These are phyloP conservation scores for Curvularia sp. DNA, from an alignment of 2,329 filamentous ascomycete genomes.

Conservation along the genomic window DNA sequence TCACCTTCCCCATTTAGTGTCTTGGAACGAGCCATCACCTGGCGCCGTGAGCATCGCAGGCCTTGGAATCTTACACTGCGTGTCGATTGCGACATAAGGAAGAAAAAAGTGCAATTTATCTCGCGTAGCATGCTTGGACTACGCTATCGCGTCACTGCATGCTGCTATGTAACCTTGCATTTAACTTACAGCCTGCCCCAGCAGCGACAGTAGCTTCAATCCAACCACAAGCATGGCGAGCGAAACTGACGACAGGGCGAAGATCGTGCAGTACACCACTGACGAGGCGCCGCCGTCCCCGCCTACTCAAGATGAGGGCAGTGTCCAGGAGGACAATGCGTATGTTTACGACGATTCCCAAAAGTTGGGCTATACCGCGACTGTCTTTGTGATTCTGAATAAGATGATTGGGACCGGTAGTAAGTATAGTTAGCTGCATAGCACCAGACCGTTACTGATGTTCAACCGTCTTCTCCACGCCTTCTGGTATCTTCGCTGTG, in stretches of 20 bases:
- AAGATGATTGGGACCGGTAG: constrained; percentile 42
- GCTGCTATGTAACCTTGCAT: constrained; percentile 26
- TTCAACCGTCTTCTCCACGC: constrained; percentile 59
- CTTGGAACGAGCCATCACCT: constrained; percentile 20
- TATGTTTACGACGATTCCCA: constrained; percentile 43
- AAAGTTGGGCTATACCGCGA: constrained; percentile 45
- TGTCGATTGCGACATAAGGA: constrained; percentile 37
- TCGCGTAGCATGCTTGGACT: constrained; percentile 9
- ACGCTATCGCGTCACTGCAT: constrained; percentile 25
- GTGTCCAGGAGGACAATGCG: constrained; percentile 42
- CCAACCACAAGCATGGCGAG: constrained; percentile 26
- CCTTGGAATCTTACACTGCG: constrained; percentile 30
- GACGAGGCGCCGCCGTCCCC: constrained; percentile 23
- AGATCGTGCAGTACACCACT: constrained; percentile 24
- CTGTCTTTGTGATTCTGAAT: constrained; percentile 47
- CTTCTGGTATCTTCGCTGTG: constrained; percentile 62
- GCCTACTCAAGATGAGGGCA: constrained; percentile 31
- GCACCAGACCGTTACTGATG: constrained; percentile 18
- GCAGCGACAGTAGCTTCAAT: neutral
- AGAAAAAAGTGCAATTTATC: constrained; percentile 14
- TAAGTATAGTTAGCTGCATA: constrained; percentile 17
- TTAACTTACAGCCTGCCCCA: neutral
- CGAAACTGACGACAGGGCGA: constrained; percentile 31
- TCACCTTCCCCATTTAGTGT: constrained; percentile 40
- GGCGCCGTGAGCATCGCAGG: constrained; percentile 36